These are phyloP conservation scores for Citrus maxima DNA, from an alignment of 345 rosid species.

Conservation along the genomic window DNA sequence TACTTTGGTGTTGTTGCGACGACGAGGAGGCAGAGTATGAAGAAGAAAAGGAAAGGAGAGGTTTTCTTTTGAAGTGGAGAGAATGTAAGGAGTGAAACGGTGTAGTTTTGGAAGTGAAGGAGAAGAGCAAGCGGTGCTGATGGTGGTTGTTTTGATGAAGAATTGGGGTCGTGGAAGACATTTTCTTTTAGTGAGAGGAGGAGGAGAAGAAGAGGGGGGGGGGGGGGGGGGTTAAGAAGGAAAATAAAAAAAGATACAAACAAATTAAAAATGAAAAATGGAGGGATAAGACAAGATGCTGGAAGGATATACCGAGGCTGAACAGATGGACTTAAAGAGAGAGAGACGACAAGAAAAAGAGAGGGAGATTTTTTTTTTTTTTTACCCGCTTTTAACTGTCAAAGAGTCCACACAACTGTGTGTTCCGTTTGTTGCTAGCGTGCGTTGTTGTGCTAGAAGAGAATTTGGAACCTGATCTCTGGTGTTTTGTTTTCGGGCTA, in stretches of 20 bases:
- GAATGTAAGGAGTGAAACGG: slow-evolving; percentile 16
- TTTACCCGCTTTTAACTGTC: not conserved
- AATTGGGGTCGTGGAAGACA: slow-evolving; percentile 42
- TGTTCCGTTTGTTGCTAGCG: too few species aligned
- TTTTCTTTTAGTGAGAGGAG: slow-evolving; percentile 22
- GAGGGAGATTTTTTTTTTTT: not conserved
- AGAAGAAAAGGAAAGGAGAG: slow-evolving; percentile 25
- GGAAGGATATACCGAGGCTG: slow-evolving; percentile 59
- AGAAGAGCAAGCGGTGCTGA: slow-evolving; percentile 17
- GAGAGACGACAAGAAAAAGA: not conserved
- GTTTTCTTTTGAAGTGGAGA: slow-evolving; percentile 22
- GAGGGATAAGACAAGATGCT: slow-evolving; percentile 59
- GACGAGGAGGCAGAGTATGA: slow-evolving; percentile 23
- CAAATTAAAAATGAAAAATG: not conserved
- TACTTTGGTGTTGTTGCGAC: not conserved
- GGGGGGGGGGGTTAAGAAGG: not conserved
- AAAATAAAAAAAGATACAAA: slow-evolving; percentile 12
- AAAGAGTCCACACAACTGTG: not conserved
- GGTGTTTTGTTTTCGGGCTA: not conserved
- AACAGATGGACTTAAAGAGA: not conserved
- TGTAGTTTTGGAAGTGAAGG: slow-evolving; percentile 27
- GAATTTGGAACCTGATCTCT: not conserved
- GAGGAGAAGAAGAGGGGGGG: not conserved
- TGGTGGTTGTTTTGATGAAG: slow-evolving; percentile 24
- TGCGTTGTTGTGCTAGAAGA: not conserved